Conservation (phyloP, 2,329 filamentous ascomycete genomes). For the Apiospora arundinis region DNA sequence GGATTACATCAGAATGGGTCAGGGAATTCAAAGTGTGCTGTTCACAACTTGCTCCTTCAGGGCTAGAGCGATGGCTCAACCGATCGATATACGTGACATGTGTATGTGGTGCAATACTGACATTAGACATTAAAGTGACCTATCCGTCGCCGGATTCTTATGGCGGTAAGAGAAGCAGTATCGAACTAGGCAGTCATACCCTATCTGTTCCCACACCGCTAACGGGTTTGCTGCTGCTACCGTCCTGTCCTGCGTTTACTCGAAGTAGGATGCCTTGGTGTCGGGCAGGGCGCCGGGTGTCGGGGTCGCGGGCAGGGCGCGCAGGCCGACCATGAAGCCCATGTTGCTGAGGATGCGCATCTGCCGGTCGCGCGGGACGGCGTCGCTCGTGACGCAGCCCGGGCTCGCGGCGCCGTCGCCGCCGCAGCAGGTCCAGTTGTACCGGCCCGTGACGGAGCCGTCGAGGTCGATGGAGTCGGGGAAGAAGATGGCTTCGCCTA, state of each 20-base stretch:
- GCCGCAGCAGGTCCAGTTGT: slow-evolving; percentile 13
- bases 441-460: slow-evolving; percentile 1
- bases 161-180: not conserved
- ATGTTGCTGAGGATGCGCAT: slow-evolving; percentile 11
- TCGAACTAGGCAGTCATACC: not conserved
- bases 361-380: not conserved
- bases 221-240: no score
- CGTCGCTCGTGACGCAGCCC: not conserved
- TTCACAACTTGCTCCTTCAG: not conserved
- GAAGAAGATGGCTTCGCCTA: slow-evolving; percentile 3
- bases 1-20: not conserved
- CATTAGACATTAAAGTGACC: no score
- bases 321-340: not conserved
- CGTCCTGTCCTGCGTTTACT: not conserved
- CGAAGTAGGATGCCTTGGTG: not conserved
- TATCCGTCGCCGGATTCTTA: no score
- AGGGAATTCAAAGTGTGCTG: not conserved
- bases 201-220: no score
- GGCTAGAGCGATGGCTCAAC: no score
- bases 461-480: not conserved
- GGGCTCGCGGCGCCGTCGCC: not conserved
- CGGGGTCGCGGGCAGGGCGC: not conserved
- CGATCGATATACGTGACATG: not conserved
- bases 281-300: not conserved
- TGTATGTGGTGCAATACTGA: not conserved